Evolutionary conservation across 306 rosid genomes (phyloP).

Genomic region (Fragaria ananassa): DNA sequence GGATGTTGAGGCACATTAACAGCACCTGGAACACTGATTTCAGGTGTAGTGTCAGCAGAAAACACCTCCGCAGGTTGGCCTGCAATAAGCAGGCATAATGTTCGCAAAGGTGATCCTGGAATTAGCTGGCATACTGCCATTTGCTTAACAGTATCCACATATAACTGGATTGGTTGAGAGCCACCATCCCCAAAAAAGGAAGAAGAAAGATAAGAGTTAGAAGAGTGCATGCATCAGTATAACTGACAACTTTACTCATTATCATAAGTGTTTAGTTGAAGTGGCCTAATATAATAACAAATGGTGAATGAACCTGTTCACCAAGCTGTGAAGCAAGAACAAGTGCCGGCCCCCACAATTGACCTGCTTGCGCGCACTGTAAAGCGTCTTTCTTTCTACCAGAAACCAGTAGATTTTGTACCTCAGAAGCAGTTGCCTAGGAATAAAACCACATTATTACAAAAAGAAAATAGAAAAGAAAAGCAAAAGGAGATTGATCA

Average conservation of each 20-base stretch:
- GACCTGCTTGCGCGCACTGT: conserved; percentile 88
- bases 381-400: conserved; percentile 91
- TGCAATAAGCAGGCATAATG: conserved; percentile 88
- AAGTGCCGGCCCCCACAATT: conserved; percentile 98
- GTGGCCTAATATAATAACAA: conserved; percentile 6
- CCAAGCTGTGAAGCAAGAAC: conserved; percentile 94
- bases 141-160: conserved; percentile 88
- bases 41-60: conserved; percentile 34
- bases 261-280: conserved; percentile 17
- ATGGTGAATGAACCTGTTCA: conserved; percentile 56
- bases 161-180: conserved; percentile 57
- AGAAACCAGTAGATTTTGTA: conserved; percentile 79
- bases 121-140: conserved; percentile 79
- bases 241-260: conserved; percentile 21
- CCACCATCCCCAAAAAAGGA: conserved; percentile 20
- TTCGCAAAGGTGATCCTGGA: conserved; percentile 90
- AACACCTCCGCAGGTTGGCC: conserved; percentile 94
- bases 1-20: conserved; percentile 42
- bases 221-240: background rate
- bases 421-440: conserved; percentile 86
- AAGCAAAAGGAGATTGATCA: conserved; percentile 7
- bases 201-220: background rate
- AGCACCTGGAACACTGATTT: conserved; percentile 36
- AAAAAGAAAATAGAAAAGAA: conserved; percentile 9
- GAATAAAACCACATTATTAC: conserved; percentile 30